Evolutionary conservation across 2,329 filamentous ascomycete species (phyloP).

Genomic region (Dactylella cylindrospora): DNA sequence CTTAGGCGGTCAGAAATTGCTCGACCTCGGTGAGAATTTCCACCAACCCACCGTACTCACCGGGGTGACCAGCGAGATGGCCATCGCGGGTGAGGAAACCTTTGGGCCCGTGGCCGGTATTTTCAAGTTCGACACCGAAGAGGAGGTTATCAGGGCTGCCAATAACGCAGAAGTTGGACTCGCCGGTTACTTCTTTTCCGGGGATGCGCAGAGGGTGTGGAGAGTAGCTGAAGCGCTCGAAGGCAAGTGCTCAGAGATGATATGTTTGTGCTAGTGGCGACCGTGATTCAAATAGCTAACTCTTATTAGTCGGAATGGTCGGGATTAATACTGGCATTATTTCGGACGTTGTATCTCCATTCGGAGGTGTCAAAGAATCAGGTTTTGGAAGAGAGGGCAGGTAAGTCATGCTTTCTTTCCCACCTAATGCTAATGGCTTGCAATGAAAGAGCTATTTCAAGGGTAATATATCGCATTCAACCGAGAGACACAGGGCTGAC

Average conservation of each 20-base stretch:
- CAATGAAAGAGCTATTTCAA: neutral
- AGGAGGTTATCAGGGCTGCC: constrained; percentile 80
- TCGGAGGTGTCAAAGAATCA: constrained; percentile 80
- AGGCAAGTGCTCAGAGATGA: no score
- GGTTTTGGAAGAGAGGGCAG: constrained; percentile 77
- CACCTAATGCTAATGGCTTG: neutral
- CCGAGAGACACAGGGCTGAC: no score
- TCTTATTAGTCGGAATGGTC: constrained; percentile 70
- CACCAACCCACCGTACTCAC: constrained; percentile 86
- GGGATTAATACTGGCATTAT: constrained; percentile 71
- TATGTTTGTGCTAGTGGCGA: constrained; percentile 14
- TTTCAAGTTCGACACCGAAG: constrained; percentile 84
- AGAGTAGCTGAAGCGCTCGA: constrained; percentile 70
- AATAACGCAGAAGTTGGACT: constrained; percentile 82
- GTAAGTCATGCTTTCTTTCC: constrained; percentile 16
- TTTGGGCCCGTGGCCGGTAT: constrained; percentile 91
- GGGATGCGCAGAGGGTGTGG: constrained; percentile 62
- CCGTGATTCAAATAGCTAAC: constrained; percentile 13
- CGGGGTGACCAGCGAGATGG: constrained; percentile 83
- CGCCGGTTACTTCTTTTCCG: constrained; percentile 89
- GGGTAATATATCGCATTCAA: no score
- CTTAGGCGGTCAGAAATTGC: constrained; percentile 69
- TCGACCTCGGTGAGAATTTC: constrained; percentile 79
- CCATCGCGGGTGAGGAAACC: constrained; percentile 81
- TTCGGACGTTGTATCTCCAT: constrained; percentile 52